Evolutionary conservation across 768 basidiomycete species (phyloP), one percentile per base, ranked within the genome.

Genomic region (Mycena indigotica): DNA sequence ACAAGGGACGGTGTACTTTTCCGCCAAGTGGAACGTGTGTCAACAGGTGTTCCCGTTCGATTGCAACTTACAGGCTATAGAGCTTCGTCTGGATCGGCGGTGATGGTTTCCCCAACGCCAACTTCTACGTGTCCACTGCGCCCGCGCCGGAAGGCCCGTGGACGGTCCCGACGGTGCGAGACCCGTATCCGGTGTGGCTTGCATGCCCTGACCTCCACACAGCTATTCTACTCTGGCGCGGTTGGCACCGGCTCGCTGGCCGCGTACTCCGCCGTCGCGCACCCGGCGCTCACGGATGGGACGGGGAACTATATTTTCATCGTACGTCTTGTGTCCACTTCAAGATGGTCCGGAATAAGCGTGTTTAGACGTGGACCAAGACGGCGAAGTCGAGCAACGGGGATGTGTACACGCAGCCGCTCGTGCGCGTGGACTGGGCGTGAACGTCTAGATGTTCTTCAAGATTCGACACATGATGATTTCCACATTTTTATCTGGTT

Each of bases 251-350:
- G 56, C 16, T 51, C 40, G 25, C 61, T 62, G 19, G 49, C 56
- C 32, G 61, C 61, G 1, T 62, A 62, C 39, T 62, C 61, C 3
- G 38, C 56, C 2, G 44, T 57, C 1, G 60, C 56, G 48, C 60
- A 61, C 26, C 61, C 61, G 4, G 45, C 48, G 25, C 30, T 62
- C 21, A 62, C 61, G 32, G 61, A 62, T 32, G 61, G 61, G 13
- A 57, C 61, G 28, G 61, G 61, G 12, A 49, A 62, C 21, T 62
- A 62, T 38, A 62, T 62, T 8, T 62, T 62, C 39, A 58, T 62
- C 45, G 61, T 62, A 25, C 45, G 61, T 44, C 15, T 52, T 21
- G 17, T 51, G 32, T 35, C 32, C 8, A 8, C 17, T 35, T 35
- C 32, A 19, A 5, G 12, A 12, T 54, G 1, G 16, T 13, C 19